A percentile compares a stretch with the other conserved stretches of the same genome.
phyloP scores from a whole-genome alignment of 441 rosid species.

The Bruguiera hainesii region DNA sequence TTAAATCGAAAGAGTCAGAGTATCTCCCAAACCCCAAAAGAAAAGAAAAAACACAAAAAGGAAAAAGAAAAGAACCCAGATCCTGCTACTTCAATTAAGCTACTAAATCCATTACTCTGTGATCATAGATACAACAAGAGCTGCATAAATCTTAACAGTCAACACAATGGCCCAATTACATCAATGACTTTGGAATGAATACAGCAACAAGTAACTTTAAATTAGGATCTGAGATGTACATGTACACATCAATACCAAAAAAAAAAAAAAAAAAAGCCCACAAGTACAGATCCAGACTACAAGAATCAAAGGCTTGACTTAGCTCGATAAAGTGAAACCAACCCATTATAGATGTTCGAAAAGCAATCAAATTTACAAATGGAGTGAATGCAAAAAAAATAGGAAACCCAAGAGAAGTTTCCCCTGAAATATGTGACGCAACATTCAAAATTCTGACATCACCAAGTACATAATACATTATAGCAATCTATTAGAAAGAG shows the following conservation, averaged over 20 bases:
- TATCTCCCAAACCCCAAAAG: background rate
- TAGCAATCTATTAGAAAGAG: background rate
- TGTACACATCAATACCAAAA: background rate
- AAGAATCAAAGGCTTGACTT: background rate
- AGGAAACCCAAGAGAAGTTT: too few relatives aligned
- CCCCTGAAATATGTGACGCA: constrained; percentile 1
- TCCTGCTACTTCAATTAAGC: background rate
- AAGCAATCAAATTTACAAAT: background rate
- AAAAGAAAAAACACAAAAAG: background rate
- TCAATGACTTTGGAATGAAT: background rate
- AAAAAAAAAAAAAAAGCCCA: background rate
- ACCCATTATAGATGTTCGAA: constrained; percentile 1
- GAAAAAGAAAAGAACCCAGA: background rate
- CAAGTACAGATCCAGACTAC: constrained; percentile 16
- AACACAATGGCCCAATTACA: background rate
- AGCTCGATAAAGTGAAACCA: background rate
- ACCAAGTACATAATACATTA: too few relatives aligned
- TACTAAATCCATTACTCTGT: background rate
- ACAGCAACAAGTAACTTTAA: background rate
- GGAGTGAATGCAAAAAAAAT: too few relatives aligned
- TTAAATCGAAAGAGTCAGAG: background rate
- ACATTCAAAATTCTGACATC: background rate
- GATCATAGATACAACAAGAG: too few relatives aligned
- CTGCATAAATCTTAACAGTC: background rate
- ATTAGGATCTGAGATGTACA: constrained; percentile 2